A percentile compares a stretch with the other conserved stretches of the same genome.
Conservation (phyloP, 2,329 filamentous ascomycete species). For the Cladosporium sp. region DNA sequence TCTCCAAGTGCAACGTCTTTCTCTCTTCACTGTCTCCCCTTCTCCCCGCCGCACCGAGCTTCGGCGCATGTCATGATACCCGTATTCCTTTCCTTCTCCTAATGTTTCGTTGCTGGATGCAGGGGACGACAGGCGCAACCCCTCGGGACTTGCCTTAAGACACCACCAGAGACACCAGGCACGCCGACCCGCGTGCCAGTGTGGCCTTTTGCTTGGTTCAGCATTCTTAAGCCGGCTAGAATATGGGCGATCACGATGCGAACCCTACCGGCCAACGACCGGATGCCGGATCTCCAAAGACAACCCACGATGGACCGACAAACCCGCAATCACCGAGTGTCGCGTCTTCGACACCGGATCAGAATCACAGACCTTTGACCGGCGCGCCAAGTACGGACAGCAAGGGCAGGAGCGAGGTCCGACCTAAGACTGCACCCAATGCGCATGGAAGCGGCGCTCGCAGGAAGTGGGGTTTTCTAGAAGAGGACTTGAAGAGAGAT, state of each 20-base stretch:
- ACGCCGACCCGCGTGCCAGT: background rate
- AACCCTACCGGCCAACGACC: background rate
- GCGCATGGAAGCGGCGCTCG: background rate
- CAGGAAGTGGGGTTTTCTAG: background rate
- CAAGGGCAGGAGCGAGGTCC: background rate
- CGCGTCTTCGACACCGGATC: background rate
- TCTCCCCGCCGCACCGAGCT: background rate
- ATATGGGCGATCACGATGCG: conserved; percentile 9
- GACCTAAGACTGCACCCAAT: conserved; percentile 13
- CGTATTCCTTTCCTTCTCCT: background rate
- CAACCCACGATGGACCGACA: background rate
- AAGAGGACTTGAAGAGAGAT: conserved; percentile 31
- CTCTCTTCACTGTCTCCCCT: conserved; percentile 10
- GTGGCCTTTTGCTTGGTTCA: background rate
- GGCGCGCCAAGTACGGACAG: background rate
- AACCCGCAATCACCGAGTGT: background rate
- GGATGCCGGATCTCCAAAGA: background rate
- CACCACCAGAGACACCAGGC: too few species aligned
- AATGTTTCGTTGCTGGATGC: background rate
- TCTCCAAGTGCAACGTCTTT: conserved; percentile 2
- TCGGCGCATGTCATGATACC: conserved; percentile 4
- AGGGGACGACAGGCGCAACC: background rate
- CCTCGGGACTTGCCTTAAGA: too few species aligned
- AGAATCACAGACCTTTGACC: background rate
- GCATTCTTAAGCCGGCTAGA: background rate